A percentile compares a stretch with the other conserved stretches of the same genome.
Evolutionary conservation across 2,329 filamentous ascomycete genomes (phyloP).

Genomic region (Dactylellina haptotyla): DNA sequence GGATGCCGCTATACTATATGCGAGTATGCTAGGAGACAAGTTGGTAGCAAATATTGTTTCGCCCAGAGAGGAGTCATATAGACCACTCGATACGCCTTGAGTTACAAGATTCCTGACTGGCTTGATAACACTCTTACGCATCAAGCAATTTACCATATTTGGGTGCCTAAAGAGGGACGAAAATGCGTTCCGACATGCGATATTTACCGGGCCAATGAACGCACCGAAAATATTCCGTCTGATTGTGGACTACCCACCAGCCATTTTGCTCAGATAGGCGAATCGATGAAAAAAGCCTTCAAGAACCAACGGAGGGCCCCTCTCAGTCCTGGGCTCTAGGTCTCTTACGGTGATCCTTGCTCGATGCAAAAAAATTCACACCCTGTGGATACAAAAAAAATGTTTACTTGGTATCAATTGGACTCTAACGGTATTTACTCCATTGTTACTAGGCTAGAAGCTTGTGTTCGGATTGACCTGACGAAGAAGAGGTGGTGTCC

Average conservation of each 20-base stretch:
- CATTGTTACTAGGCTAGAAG: background rate
- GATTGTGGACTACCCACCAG: conserved; percentile 5
- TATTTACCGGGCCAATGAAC: conserved; percentile 17
- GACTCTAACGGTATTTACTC: conserved; percentile 6
- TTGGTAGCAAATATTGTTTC: too few species aligned
- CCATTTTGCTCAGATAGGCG: conserved; percentile 45
- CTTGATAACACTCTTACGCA: too few species aligned
- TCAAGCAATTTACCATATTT: too few species aligned
- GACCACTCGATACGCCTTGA: too few species aligned
- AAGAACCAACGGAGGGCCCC: too few species aligned
- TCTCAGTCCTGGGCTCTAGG: too few species aligned
- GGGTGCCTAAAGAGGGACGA: too few species aligned
- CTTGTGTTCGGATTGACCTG: conserved; percentile 27
- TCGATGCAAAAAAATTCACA: background rate
- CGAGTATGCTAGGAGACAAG: too few species aligned
- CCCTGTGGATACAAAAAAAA: conserved; percentile 9
- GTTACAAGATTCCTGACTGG: too few species aligned
- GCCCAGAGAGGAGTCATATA: too few species aligned
- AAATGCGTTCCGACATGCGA: conserved; percentile 38
- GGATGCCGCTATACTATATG: too few species aligned
- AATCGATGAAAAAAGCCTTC: conserved; percentile 32
- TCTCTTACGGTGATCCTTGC: too few species aligned
- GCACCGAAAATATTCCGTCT: conserved; percentile 11
- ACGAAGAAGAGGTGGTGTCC: conserved; percentile 13
- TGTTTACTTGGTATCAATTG: background rate